A percentile compares a stretch with the other conserved stretches of the same genome.
These are phyloP conservation scores for Colletotrichum trifolii DNA, from an alignment of 2,329 filamentous ascomycete species.

Conservation along the genomic window DNA sequence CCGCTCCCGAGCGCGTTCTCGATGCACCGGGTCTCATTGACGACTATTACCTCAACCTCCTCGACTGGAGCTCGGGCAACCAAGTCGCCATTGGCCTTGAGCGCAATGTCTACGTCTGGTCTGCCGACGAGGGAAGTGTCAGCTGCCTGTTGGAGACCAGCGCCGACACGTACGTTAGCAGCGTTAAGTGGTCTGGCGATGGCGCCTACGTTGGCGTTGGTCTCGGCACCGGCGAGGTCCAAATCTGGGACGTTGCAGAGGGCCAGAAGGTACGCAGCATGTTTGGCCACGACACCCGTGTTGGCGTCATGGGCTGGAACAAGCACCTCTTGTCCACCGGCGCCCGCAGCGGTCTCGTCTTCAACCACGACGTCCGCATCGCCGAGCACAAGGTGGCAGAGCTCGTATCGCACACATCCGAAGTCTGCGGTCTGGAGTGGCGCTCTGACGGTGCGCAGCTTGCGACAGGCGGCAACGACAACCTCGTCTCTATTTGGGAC, in stretches of 20 bases:
- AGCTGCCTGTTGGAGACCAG: slow-evolving; percentile 88
- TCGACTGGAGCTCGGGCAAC: slow-evolving; percentile 98
- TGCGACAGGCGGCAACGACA: slow-evolving; percentile 97
- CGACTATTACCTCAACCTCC: slow-evolving; percentile 98
- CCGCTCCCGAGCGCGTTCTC: slow-evolving; percentile 93
- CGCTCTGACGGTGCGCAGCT: slow-evolving; percentile 95
- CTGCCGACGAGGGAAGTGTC: slow-evolving; percentile 90
- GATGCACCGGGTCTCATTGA: slow-evolving; percentile 96
- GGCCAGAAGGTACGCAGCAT: slow-evolving; percentile 96
- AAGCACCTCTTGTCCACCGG: slow-evolving; percentile 97
- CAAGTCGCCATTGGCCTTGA: slow-evolving; percentile 98
- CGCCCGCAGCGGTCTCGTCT: slow-evolving; percentile 92
- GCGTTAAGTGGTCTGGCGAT: slow-evolving; percentile 98
- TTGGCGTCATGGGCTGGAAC: slow-evolving; percentile 99
- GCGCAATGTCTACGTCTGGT: slow-evolving; percentile 98
- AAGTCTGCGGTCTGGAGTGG: slow-evolving; percentile 99
- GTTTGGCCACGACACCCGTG: slow-evolving; percentile 95
- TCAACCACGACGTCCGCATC: slow-evolving; percentile 98
- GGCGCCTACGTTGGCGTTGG: slow-evolving; percentile 97
- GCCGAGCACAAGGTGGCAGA: slow-evolving; percentile 98
- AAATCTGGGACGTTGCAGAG: slow-evolving; percentile 99
- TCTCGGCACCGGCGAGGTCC: slow-evolving; percentile 93
- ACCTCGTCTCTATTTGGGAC: slow-evolving; percentile 99
- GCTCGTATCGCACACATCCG: slow-evolving; percentile 95
- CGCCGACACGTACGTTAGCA: slow-evolving; percentile 94